Percentiles rank a stretch among this genome's conserved stretches.
These are phyloP conservation scores for Inosperma sp. DNA, from an alignment of 768 basidiomycete species.

Conservation along the genomic window DNA sequence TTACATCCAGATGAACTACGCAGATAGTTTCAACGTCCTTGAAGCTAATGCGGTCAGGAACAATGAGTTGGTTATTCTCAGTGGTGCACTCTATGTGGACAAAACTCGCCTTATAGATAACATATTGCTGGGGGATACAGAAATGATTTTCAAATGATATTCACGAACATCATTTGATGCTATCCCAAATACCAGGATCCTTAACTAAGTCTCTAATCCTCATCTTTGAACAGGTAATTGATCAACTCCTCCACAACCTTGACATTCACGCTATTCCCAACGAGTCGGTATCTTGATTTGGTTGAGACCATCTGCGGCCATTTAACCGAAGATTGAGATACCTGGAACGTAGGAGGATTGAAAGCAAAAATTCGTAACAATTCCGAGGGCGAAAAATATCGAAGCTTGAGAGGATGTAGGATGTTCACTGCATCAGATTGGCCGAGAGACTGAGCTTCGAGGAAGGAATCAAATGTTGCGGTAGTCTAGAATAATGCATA, in stretches of 20 bases:
- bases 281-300: conserved; percentile 70
- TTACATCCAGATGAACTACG: conserved; percentile 87
- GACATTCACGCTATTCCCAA: conserved; percentile 84
- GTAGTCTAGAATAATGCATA: conserved; percentile 48
- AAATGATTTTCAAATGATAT: conserved; percentile 30
- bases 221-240: conserved; percentile 47
- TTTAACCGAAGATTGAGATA: conserved; percentile 32
- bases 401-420: conserved; percentile 54
- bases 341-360: conserved; percentile 24
- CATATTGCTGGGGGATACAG: conserved; percentile 60
- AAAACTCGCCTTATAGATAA: conserved; percentile 93
- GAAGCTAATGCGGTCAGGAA: conserved; percentile 29
- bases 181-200: too few relatives aligned
- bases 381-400: conserved; percentile 74
- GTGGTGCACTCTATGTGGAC: conserved; percentile 84
- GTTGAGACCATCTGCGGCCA: conserved; percentile 61
- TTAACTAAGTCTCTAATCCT: not conserved
- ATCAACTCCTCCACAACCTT: conserved; percentile 61
- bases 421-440: conserved; percentile 46
- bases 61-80: conserved; percentile 55
- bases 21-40: conserved; percentile 66
- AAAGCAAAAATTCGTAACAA: conserved; percentile 67
- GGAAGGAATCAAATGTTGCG: conserved; percentile 51
- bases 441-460: conserved; percentile 38
- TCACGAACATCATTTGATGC: too few relatives aligned